phyloP scores from a whole-genome alignment of 2,329 filamentous ascomycete species.

The Nectriaceae sp. region DNA sequence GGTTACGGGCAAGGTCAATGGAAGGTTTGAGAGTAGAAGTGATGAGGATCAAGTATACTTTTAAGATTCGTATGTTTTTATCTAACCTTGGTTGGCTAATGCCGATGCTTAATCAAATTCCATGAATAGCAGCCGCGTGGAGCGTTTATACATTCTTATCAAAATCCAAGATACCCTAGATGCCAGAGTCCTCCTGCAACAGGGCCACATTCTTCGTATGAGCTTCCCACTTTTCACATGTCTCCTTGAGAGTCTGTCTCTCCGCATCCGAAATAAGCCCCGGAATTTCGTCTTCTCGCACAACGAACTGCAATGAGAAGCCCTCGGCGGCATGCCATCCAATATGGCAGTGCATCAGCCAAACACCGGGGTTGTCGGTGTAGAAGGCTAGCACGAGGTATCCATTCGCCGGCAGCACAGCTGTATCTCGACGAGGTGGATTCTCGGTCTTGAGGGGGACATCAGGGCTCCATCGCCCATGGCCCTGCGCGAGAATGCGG shows the following conservation, averaged over 20 bases:
- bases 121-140: too few species aligned
- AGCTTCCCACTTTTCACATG: slow-evolving; percentile 16
- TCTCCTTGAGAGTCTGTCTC: slow-evolving; percentile 12
- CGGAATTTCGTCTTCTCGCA: slow-evolving; percentile 23
- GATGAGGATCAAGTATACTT: too few species aligned
- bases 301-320: slow-evolving; percentile 24
- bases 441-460: slow-evolving; percentile 33
- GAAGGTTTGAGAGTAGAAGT: too few species aligned
- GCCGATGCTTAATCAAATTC: too few species aligned
- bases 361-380: slow-evolving; percentile 50
- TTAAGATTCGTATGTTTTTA: too few species aligned
- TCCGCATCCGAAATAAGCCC: slow-evolving; percentile 16
- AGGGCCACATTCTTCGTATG: slow-evolving; percentile 13
- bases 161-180: slow-evolving; percentile 12
- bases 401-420: slow-evolving; percentile 45
- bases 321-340: slow-evolving; percentile 27
- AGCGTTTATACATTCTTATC: too few species aligned
- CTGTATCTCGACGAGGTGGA: slow-evolving; percentile 54
- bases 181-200: slow-evolving; percentile 22
- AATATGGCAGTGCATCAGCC: slow-evolving; percentile 54
- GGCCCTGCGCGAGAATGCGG: slow-evolving; percentile 26
- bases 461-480: slow-evolving; percentile 21
- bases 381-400: slow-evolving; percentile 53
- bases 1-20: too few species aligned
- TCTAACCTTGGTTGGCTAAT: too few species aligned